Evolutionary conservation across 1,139 yeast genomes (phyloP).

Genomic region (Hansenula anomala): DNA sequence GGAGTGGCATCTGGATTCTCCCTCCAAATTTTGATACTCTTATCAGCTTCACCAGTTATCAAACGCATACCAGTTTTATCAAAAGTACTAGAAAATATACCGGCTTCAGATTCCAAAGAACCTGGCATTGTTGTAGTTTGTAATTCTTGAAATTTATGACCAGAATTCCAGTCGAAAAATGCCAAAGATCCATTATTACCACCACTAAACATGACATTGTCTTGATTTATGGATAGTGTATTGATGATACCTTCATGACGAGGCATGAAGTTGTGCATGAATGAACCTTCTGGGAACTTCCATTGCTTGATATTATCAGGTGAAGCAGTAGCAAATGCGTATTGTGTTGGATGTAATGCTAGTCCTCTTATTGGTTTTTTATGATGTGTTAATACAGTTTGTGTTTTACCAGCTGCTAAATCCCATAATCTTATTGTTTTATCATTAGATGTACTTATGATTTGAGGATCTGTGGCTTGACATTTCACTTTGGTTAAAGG

Average conservation of each 20-base stretch:
- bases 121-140: slow-evolving; percentile 63
- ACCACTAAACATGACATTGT: slow-evolving; percentile 73
- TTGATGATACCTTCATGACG: slow-evolving; percentile 56
- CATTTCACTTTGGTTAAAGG: slow-evolving; percentile 69
- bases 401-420: slow-evolving; percentile 55
- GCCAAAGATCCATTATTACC: slow-evolving; percentile 78
- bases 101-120: slow-evolving; percentile 57
- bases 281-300: slow-evolving; percentile 73
- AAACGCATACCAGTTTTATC: slow-evolving; percentile 79
- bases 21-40: slow-evolving; percentile 81
- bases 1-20: slow-evolving; percentile 44
- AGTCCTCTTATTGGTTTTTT: slow-evolving; percentile 75
- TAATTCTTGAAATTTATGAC: slow-evolving; percentile 54
- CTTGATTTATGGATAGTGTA: slow-evolving; percentile 60
- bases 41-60: slow-evolving; percentile 87
- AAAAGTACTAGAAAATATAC: slow-evolving; percentile 68
- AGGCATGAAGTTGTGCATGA: slow-evolving; percentile 51
- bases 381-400: slow-evolving; percentile 73
- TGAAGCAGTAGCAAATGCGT: slow-evolving; percentile 77
- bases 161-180: slow-evolving; percentile 75
- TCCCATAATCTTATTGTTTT: slow-evolving; percentile 89
- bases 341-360: slow-evolving; percentile 63
- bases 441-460: slow-evolving; percentile 80
- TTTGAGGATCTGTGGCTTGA: slow-evolving; percentile 77
- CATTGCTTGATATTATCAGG: slow-evolving; percentile 81